Conservation (phyloP, 2,329 filamentous ascomycete genomes). For the Immersiporthe knoxdaviesiana region DNA sequence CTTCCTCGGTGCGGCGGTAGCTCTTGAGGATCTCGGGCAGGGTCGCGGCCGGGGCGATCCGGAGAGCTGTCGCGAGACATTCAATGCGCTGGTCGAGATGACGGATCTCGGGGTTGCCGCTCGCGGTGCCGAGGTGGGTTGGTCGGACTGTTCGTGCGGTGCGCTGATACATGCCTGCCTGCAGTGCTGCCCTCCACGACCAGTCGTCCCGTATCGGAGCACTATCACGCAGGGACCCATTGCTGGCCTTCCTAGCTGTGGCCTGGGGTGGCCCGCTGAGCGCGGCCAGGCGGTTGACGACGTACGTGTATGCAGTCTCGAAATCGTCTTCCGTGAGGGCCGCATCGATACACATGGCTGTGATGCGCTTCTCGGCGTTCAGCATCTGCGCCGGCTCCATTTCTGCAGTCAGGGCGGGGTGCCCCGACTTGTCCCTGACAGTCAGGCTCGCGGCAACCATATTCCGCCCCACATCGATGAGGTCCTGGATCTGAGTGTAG, state of each 20-base stretch:
- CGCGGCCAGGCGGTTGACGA: constrained; percentile 68
- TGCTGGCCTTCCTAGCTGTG: constrained; percentile 34
- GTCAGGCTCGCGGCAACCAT: constrained; percentile 65
- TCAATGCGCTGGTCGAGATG: constrained; percentile 82
- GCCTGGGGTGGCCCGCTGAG: constrained; percentile 31
- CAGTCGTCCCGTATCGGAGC: constrained; percentile 58
- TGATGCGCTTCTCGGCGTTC: constrained; percentile 66
- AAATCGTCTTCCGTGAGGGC: constrained; percentile 75
- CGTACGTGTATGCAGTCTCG: constrained; percentile 84
- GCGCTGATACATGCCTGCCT: constrained; percentile 74
- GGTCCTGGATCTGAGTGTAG: constrained; percentile 75
- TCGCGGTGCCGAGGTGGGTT: constrained; percentile 63
- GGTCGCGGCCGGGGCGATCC: constrained; percentile 70
- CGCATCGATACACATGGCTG: constrained; percentile 79
- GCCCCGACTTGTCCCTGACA: constrained; percentile 36
- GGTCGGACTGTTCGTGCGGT: constrained; percentile 57
- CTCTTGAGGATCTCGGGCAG: constrained; percentile 76
- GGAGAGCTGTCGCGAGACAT: constrained; percentile 73
- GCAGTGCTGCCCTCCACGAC: constrained; percentile 78
- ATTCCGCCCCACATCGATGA: constrained; percentile 69
- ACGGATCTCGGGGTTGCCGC: constrained; percentile 64
- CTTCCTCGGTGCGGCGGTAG: constrained; percentile 78
- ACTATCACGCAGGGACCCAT: constrained; percentile 29
- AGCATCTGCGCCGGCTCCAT: constrained; percentile 38
- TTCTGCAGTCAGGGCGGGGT: constrained; percentile 33